Base-by-base conservation (phyloP, 2,329 filamentous ascomycete genomes). In the Fusarium sp. region DNA sequence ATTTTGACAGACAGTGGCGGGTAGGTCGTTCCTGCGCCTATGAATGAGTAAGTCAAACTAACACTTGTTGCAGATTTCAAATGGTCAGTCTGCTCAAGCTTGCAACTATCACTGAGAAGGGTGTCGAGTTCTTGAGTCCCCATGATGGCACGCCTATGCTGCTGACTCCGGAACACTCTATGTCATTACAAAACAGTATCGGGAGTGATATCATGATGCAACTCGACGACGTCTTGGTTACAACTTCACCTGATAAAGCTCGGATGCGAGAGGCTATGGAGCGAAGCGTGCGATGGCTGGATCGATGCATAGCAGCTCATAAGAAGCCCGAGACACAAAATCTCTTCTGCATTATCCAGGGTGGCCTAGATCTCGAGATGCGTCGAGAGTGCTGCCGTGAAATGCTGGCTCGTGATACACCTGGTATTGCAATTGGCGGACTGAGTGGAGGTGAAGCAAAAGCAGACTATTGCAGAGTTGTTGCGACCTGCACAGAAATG, bases 131-230 rank as follows among this genome's bases (percentile, higher is more conserved):
- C 78, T 86, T 97, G n/a, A 97, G 93, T 73, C 97, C 96, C 0
- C 96, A 99, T 78, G 96, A 98, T 83, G 94, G 94, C 34, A 90
- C 90, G 4, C 95, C 95, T 10, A 98, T 99, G 96, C 89, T 99
- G 13, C 89, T 99, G 48, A 99, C 96, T 0, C 96, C 96, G 0
- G 97, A 99, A 80, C 95, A 98, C 82, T 98, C 96, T 1, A 98
- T 99, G 74, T 91, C 90, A 13, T 86, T 99, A 5, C 96, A 99
- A 79, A 98, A 99, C 81, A 95, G 92, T 57, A 99, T 99, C 76
- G 96, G 96, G 69, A 97, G 93, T 69, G 96, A 99, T 81, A 98
- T 99, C 74, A 98, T 98, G 72, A 99, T 99, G 97, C 97, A 99
- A 81, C 89, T 99, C 6, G 96, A 99, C 84, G 97, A 99, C 80